These are phyloP conservation scores for Blastobotrys terrestris DNA, from an alignment of 805 yeast genomes.

Conservation along the genomic window DNA sequence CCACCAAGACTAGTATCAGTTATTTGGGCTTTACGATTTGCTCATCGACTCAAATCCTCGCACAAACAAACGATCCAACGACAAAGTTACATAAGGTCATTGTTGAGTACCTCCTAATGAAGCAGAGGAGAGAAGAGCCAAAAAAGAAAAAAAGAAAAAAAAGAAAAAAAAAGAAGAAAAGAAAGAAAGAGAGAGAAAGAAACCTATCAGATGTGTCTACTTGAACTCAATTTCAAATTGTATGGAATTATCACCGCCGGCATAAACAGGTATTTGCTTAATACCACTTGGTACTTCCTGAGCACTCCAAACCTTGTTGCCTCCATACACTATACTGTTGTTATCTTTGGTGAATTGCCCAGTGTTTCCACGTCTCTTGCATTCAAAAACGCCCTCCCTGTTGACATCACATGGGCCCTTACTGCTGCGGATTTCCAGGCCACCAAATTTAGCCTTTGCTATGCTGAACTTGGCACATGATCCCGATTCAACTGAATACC, in stretches of 20 bases:
- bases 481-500: conserved; percentile 48
- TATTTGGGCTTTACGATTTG: background rate
- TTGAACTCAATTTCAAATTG: conserved; percentile 31
- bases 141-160: background rate
- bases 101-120: background rate
- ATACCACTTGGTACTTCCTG: conserved; percentile 37
- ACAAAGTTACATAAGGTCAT: background rate
- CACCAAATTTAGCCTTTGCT: conserved; percentile 58
- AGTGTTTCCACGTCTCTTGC: conserved; percentile 34
- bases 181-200: too few species aligned
- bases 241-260: conserved; percentile 35
- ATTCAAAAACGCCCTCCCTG: conserved; percentile 27
- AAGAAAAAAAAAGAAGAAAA: background rate
- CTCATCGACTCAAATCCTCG: background rate
- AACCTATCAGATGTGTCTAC: conserved; percentile 7
- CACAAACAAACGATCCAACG: background rate
- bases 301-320: conserved; percentile 56
- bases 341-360: conserved; percentile 55
- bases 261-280: conserved; percentile 43
- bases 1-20: background rate
- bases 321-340: conserved; percentile 53
- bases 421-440: conserved; percentile 60
- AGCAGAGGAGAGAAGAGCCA: too few species aligned
- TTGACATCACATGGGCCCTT: conserved; percentile 61
- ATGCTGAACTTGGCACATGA: conserved; percentile 81